Evolutionary conservation across 441 rosid genomes (phyloP).

Genomic region (Dalechampia spathulata): DNA sequence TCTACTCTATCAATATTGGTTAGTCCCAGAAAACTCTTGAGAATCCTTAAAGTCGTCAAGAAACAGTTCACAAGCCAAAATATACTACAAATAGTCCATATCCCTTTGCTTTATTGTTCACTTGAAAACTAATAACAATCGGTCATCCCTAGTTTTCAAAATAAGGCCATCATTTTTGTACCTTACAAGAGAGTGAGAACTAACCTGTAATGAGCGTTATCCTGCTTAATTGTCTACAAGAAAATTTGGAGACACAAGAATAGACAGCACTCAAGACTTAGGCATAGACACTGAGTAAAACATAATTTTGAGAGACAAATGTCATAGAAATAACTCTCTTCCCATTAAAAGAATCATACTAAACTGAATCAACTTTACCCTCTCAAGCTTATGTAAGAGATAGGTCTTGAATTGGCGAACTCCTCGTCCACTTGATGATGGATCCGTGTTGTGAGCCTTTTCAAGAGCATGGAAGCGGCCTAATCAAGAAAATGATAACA

Average conservation of each 20-base stretch:
- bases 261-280: not conserved
- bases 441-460: slow-evolving; percentile 78
- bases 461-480: slow-evolving; percentile 96
- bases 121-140: too few species aligned
- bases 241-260: not conserved
- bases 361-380: slow-evolving; percentile 31
- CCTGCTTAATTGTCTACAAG: not conserved
- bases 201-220: too few species aligned
- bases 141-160: too few species aligned
- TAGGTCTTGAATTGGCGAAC: slow-evolving; percentile 96
- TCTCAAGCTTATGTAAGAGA: slow-evolving; percentile 73
- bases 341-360: not conserved
- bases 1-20: too few species aligned
- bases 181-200: too few species aligned
- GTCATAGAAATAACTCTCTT: not conserved
- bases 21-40: too few species aligned
- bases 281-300: not conserved
- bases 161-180: too few species aligned
- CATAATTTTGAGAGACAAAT: slow-evolving; percentile 1
- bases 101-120: too few species aligned
- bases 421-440: slow-evolving; percentile 71
- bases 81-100: too few species aligned
- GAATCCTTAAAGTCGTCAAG: too few species aligned
- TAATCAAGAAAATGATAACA: slow-evolving; percentile 13
- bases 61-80: too few species aligned